A percentile compares a stretch with the other conserved stretches of the same genome.
phyloP scores from a whole-genome alignment of 345 rosid genomes.

The Eucalyptus marginata region DNA sequence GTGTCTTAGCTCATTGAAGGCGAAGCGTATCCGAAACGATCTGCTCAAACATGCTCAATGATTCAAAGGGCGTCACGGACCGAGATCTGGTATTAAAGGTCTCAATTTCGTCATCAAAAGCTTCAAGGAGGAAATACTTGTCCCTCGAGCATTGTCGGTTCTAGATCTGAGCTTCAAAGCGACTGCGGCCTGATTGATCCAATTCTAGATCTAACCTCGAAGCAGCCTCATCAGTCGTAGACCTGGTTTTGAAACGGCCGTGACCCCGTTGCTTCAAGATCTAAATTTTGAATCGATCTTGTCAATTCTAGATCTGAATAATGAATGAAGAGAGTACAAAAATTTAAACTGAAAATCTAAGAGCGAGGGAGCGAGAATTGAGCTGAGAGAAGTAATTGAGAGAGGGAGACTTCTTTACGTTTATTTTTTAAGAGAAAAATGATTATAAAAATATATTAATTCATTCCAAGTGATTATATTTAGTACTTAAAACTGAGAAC shows the following conservation, averaged over 20 bases:
- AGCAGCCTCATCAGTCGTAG: background rate
- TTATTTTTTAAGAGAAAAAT: no score
- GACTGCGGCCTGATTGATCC: background rate
- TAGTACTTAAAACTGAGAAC: fast-evolving
- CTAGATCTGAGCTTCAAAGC: background rate
- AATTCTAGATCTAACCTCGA: background rate
- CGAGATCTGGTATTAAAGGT: background rate
- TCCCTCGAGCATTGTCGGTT: background rate
- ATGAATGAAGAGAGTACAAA: background rate
- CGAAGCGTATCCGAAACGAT: background rate
- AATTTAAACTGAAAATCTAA: background rate
- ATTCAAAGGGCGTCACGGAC: background rate
- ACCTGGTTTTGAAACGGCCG: background rate
- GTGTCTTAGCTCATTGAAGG: background rate
- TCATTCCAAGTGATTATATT: no score
- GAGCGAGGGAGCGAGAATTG: background rate
- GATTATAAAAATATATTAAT: no score
- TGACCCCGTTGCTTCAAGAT: background rate
- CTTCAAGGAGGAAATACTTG: background rate
- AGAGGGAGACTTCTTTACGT: background rate
- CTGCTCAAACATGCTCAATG: background rate
- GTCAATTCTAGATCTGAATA: background rate
- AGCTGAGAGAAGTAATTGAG: background rate
- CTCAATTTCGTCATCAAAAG: background rate
- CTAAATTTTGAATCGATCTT: background rate